Evolutionary conservation across 2,329 filamentous ascomycete species (phyloP), one percentile per base, ranked within the genome.

Genomic region (Diaporthe australafricana): DNA sequence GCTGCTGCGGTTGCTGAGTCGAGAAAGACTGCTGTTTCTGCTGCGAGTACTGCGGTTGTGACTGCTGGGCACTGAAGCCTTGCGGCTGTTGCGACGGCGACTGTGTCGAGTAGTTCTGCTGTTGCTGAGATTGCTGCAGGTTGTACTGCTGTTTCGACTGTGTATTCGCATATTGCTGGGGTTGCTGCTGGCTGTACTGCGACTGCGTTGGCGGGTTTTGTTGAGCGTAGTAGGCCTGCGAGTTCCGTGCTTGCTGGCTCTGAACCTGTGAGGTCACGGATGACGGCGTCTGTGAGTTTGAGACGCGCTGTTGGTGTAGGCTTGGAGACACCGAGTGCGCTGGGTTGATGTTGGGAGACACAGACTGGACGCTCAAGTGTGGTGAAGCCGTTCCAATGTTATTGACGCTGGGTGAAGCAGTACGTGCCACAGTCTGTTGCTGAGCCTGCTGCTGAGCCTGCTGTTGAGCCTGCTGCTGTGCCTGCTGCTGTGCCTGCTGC

Each of bases 371-470:
- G 53, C 72, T 70, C 42, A 72, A 16, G 35, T 69, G 72, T 25
- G 72, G 72, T 47, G 73, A 74, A 35, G 73, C 42, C 20, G 70
- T 71, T 30, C 40, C 57, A 55, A 73, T 68, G 22, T 74, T 71
- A 25, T 40, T 70, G 38, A 74, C n/a, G 55, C 45, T 73, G 6
- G 73, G 73, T 12, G 73, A 74, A 16, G 71, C 70, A 9, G 70
- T 74, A 25, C 68, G 62, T 50, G 55, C 72, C 27, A 69, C 40
- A 53, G 73, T 30, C 17, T 75, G 72, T 35, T 77, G 76, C 53
- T 65, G 67, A 30, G 67, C 56, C 45, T 77, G 60, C 14, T 65
- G 60, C 45, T 50, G 45, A 17, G 52, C 52, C 30, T 48, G 45
- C n/a, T 48, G 45, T 11, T 48, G 45, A 20, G 72, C 32, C 16